Evolutionary conservation across 108 stramenopile genomes (phyloP).

Genomic region (Skeletonema tropicum): DNA sequence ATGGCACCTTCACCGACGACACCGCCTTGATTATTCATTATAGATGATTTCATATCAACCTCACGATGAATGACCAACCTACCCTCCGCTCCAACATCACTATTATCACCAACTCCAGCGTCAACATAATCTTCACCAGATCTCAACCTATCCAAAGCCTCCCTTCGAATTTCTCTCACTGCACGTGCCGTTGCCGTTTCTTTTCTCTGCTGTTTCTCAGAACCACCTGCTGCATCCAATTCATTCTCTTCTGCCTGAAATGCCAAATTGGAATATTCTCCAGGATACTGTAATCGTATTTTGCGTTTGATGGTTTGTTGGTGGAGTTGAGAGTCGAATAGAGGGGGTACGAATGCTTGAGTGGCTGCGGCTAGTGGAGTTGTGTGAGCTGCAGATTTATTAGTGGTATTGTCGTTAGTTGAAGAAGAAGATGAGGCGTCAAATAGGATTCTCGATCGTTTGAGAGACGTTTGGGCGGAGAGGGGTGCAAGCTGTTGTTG

Average conservation of each 20-base stretch:
- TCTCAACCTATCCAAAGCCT: constrained; percentile 39
- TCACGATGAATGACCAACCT: constrained; percentile 50
- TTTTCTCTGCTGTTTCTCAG: constrained; percentile 8
- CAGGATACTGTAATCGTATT: constrained; percentile 39
- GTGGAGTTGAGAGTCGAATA: constrained; percentile 40
- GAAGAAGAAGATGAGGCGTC: constrained; percentile 19
- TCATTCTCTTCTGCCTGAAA: constrained; percentile 27
- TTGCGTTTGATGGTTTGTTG: constrained; percentile 30
- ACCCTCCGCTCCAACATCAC: constrained; percentile 14
- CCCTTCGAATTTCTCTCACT: constrained; percentile 33
- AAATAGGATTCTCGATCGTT: constrained; percentile 52
- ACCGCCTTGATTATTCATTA: not conserved
- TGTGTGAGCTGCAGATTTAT: not conserved
- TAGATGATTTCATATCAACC: constrained; percentile 24
- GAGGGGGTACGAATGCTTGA: constrained; percentile 43
- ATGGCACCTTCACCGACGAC: constrained; percentile 26
- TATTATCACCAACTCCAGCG: not conserved
- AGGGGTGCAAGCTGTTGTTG: constrained; percentile 35
- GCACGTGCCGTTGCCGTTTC: constrained; percentile 38
- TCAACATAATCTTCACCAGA: constrained; percentile 24
- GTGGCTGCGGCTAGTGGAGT: constrained; percentile 33
- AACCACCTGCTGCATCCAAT: not conserved
- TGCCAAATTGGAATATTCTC: constrained; percentile 49
- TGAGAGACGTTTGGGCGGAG: constrained; percentile 51
- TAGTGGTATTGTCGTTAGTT: not conserved